These are phyloP conservation scores for Metschnikowia rubicola DNA, from an alignment of 805 yeast genomes.

Conservation along the genomic window DNA sequence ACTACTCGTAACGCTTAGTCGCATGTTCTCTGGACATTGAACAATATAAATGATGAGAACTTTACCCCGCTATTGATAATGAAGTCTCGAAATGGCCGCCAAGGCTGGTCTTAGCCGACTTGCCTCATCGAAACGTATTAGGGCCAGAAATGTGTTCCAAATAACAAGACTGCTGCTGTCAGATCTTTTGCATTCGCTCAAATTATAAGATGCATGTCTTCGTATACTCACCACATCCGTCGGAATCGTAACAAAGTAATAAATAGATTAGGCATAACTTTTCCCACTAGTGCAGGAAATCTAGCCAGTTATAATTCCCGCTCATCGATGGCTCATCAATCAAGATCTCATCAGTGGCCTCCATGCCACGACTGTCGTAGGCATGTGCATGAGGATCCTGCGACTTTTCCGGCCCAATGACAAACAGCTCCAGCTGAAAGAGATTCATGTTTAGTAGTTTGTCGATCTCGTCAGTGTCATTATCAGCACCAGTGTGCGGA, in stretches of 20 bases:
- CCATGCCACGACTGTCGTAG: slow-evolving; percentile 21
- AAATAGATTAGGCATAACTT: neutral
- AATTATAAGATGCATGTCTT: neutral
- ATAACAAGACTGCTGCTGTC: neutral
- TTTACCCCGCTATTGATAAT: too few relatives aligned
- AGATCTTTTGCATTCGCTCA: neutral
- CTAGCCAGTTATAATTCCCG: slow-evolving; percentile 35
- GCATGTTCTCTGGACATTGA: neutral
- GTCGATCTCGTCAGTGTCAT: slow-evolving; percentile 37
- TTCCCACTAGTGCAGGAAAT: slow-evolving; percentile 18
- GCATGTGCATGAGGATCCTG: slow-evolving; percentile 5
- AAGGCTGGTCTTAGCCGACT: neutral
- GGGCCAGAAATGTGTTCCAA: neutral
- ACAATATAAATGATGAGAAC: too few relatives aligned
- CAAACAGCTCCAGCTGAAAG: slow-evolving; percentile 33
- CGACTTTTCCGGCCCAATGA: slow-evolving; percentile 20
- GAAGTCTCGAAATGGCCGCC: neutral
- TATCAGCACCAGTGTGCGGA: slow-evolving; percentile 8
- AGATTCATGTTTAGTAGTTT: slow-evolving; percentile 37
- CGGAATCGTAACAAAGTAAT: too few relatives aligned
- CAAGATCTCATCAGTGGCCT: slow-evolving; percentile 33
- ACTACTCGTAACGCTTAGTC: too few relatives aligned
- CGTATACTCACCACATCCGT: too few relatives aligned
- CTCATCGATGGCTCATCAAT: slow-evolving; percentile 19
- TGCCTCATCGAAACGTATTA: neutral